Evolutionary conservation across 768 basidiomycete species (phyloP), one percentile per base, ranked within the genome.

Genomic region (Pisolithus marmoratus): DNA sequence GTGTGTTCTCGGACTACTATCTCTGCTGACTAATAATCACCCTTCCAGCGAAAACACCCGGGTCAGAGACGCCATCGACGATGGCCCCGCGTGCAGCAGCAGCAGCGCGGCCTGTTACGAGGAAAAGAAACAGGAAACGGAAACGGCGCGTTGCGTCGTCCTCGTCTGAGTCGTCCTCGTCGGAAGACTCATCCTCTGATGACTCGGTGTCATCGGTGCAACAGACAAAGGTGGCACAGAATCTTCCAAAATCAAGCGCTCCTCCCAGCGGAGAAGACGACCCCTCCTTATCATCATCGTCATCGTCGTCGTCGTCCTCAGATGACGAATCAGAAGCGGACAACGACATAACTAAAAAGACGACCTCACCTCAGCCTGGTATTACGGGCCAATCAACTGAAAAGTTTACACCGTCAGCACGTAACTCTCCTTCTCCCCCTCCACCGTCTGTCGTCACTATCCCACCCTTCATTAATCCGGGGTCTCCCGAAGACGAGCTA

Each of bases 401-500:
- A 23, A 38, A 12, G 7, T 5, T 14, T 5, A 5, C 34, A 15
- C 15, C 24, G 4, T 41, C 23, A 14, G 56, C 54, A 46, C 63
- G 56, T 20, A 56, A 59, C 40, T 69, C 65, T 22, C 63, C 60
- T 23, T 62, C 67, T 44, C 67, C 65, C 0, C 55, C 51, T 23
- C 46, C 38, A 17, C 45, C 45, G 23, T 52, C 56, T 1, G 38
- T 38, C 23, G 51, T 53, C 7, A 58, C 59, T 19, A 70, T 87
- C 9, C 86, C 85, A 0, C 72, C 85, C 1, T 87, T 90, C 60
- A 60, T 85, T 12, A 72, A 80, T 4, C 47, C 55, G 22, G 67
- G 72, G 29, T 61, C 67, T 6, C 58, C 63, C 14, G 66, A 74
- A 43, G 66, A 72, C 27, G 85, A 90, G 53, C 70, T 76, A 41